Evolutionary conservation across 2,329 filamentous ascomycete species (phyloP), one percentile per base, ranked within the genome.

Genomic region (Paraphaeosphaeria minitans): DNA sequence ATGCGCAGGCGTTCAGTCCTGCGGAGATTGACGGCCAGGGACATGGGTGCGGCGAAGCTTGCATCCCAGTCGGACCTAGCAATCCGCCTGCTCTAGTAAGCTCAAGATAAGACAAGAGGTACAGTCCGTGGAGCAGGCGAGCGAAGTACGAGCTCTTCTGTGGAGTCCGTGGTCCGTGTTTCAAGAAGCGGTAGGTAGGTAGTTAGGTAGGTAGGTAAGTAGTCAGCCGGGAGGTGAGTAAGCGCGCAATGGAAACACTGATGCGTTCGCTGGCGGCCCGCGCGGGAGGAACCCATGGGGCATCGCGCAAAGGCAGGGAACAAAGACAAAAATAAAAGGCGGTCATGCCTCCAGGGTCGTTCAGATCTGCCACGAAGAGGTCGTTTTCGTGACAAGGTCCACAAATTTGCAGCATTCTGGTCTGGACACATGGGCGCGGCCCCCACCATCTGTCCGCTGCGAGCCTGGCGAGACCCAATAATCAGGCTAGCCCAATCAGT

Each of bases 1-100:
- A n/a, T 45, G 35, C 35, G 12, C 37, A 41, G 50, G 37, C 27
- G 27, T 53, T 31, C 50, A 42, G 50, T 53, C 39, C 39, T 53
- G 39, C 50, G 50, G 50, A 53, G 50, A 53, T 53, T 53, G 50
- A 53, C 37, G 24, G 14, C 19, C 52, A 37, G 52, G 31, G 29
- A 24, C 52, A n/a, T 24, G 42, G 43, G 33, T 46, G 21, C 7
- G 42, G 52, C 42, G 42, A 51, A 51, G 46, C 45, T 58, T 46
- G 45, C 46, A 10, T 22, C n/a, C 19, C 27, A 14, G 29, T 49
- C 14, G n/a, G 57, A 43, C n/a, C 33, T 55, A 22, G 29, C 19
- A 19, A 41, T 22, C 31, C n/a, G 41, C 45, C 49, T 31, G 31
- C 51, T 52, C 19, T 31, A 43, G 35, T 39, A 58, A 57, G 58